Evolutionary conservation across 345 rosid genomes (phyloP), one percentile per base, ranked within the genome.

Genomic region (Eucalyptus curtisii): DNA sequence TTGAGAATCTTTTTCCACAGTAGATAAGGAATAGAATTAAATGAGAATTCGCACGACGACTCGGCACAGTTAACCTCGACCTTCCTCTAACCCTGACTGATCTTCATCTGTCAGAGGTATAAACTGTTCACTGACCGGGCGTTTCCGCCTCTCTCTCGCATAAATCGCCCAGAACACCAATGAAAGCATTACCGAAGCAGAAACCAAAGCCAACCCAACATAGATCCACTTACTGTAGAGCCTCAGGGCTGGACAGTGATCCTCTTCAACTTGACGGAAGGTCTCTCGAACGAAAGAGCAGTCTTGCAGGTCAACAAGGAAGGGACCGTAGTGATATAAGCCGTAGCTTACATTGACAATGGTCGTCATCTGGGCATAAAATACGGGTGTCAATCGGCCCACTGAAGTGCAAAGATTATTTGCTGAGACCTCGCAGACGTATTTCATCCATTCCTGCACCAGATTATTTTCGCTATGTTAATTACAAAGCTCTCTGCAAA

Each of bases 401-500:
- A 86, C 50, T 5, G 93, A 90, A 10, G 79, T 87, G 61, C 96
- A 94, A 40, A 90, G 53, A 30, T 93, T 95, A 52, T 90, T 86
- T 50, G 86, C 87, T 37, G 95, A 91, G 68, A 89, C 94, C 86
- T 94, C 89, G 55, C 98, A 96, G 9, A 91, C 55, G 86, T 85
- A 91, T 2, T 89, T 93, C 90, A 92, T 95, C 94, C 95, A 94
- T 30, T 87, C 93, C 96, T 96, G 90, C 24, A 88, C 47, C 59
- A 4, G 30, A 79, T 33, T n/a, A 27, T 13, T 25, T 50, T 40
- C 9, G 9, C 84, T 22, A 40, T 40, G 84, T 76, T 40, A 76
- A 76, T 76, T 20, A 30, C 76, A 86, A 86, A 50, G 68, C 64
- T 12, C 64, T 76, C 47, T 10, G 47, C 27, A 76, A 76, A 76